Conservation (phyloP, 1,139 yeast genomes). For the Pichia sp. region DNA sequence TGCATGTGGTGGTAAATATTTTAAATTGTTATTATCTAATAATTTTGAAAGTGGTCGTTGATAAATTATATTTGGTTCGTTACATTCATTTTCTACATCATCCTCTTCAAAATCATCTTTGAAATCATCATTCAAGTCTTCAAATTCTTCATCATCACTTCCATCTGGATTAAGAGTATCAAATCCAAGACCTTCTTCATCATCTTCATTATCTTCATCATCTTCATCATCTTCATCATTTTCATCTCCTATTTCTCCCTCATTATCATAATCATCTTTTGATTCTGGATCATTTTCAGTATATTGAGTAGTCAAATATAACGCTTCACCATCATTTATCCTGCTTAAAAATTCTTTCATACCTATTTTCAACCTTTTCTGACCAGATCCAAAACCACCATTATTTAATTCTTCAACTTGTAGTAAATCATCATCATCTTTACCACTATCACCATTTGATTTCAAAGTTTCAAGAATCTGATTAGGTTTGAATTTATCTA, state of each 20-base stretch:
- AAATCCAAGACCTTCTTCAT: constrained; percentile 9
- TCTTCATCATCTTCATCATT: constrained; percentile 3
- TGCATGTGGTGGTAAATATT: constrained; percentile 33
- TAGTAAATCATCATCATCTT: constrained; percentile 30
- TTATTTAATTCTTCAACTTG: constrained; percentile 51
- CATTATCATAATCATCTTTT: background rate
- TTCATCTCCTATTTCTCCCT: constrained; percentile 3
- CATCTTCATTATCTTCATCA: constrained; percentile 1
- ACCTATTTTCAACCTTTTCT: constrained; percentile 42
- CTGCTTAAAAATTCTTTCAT: constrained; percentile 41
- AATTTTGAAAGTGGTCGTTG: constrained; percentile 58
- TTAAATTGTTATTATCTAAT: constrained; percentile 5
- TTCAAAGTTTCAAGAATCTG: constrained; percentile 31
- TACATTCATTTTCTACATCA: constrained; percentile 1
- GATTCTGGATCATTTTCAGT: constrained; percentile 28
- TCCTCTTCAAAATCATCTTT: constrained; percentile 12
- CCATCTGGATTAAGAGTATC: constrained; percentile 14
- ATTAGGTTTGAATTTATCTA: constrained; percentile 32
- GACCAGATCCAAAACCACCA: constrained; percentile 65
- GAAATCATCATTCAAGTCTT: constrained; percentile 9
- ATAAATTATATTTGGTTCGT: constrained; percentile 28
- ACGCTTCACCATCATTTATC: constrained; percentile 36
- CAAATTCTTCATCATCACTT: constrained; percentile 16
- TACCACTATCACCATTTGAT: constrained; percentile 26
- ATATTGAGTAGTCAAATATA: constrained; percentile 66